Evolutionary conservation across 73 alveolate genomes (phyloP), one percentile per base, ranked within the genome.

Genomic region (Durusdinium trenchii): DNA sequence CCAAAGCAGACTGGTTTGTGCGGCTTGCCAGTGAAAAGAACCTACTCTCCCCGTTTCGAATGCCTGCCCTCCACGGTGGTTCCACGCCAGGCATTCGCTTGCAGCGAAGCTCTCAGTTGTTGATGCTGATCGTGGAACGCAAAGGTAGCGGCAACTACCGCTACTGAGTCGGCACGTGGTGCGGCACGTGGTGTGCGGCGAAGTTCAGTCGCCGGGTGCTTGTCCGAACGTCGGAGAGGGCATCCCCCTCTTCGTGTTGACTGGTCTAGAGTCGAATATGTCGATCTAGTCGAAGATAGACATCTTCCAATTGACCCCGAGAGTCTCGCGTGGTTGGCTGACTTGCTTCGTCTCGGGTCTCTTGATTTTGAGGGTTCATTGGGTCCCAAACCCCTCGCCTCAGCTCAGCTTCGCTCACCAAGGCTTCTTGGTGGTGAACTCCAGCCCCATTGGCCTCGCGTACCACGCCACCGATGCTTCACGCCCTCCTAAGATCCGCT

Each of bases 131-230:
- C 89, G 82, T 91, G 51, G 98, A 91, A 61, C 98, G 98, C 35
- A 91, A 91, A 57, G 98, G 90, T 10, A 91, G 98, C 45, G 98
- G 98, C 76, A 91, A 91, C 98, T 91, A 91, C 60, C 98, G 98
- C 47, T 1, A n/a, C 91, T 81, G 23, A 62, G 64, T 3, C 7
- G 51, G 14, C 18, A 7, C 30, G 84, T 32, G n/a, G n/a, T 36
- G 52, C 84, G 36, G 84, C 20, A 6, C 28, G 51, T 10, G 38
- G 2, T 38, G 51, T 3, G 51, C 38, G 83, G 51, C 12, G 20
- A 26, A 9, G 54, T 48, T n/a, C 42, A 30, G 6, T 75, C 42
- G 36, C 54, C 32, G 1, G 46, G 42, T 36, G 40, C 12, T 36
- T 36, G 73, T 60, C 30, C n/a, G 73, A 60, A 60, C n/a, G n/a